Evolutionary conservation across 768 basidiomycete genomes (phyloP).

Genomic region (Phylloporus arenicola): DNA sequence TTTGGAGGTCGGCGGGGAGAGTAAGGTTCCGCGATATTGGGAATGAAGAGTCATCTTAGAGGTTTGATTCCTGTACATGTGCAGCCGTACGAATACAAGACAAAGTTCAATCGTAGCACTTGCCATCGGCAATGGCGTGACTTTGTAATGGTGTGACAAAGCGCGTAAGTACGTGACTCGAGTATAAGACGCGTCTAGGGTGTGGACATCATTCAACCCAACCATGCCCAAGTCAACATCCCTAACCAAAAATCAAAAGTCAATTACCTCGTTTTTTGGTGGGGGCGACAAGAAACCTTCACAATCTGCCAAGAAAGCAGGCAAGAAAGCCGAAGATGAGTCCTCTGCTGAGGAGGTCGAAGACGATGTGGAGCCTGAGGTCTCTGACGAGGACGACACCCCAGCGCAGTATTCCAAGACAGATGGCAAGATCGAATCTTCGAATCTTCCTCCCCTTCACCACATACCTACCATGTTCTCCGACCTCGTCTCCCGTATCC

Average conservation of each 20-base stretch:
- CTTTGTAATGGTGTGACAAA: slow-evolving; percentile 5
- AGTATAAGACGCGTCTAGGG: slow-evolving; percentile 12
- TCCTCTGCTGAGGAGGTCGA: slow-evolving; percentile 29
- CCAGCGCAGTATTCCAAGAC: slow-evolving; percentile 35
- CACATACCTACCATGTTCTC: slow-evolving; percentile 68
- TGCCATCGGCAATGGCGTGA: slow-evolving; percentile 4
- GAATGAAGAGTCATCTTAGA: slow-evolving; percentile 39
- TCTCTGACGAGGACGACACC: slow-evolving; percentile 27
- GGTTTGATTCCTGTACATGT: background rate
- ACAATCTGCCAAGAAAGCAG: slow-evolving; percentile 24
- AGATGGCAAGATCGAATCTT: slow-evolving; percentile 44
- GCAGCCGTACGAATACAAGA: background rate
- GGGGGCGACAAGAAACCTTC: slow-evolving; percentile 24
- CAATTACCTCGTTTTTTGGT: slow-evolving; percentile 54
- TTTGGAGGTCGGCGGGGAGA: slow-evolving; percentile 62
- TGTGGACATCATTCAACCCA: background rate
- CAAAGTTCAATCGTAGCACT: background rate
- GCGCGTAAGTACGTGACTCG: slow-evolving; percentile 23
- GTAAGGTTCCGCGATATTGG: slow-evolving; percentile 71
- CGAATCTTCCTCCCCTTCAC: slow-evolving; percentile 71
- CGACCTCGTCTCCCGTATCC: slow-evolving; percentile 63
- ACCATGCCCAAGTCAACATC: slow-evolving; percentile 48
- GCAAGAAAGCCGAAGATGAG: slow-evolving; percentile 29
- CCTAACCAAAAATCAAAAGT: slow-evolving; percentile 43
- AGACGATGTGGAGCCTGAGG: slow-evolving; percentile 32